Percentiles rank a stretch among this genome's conserved stretches.
phyloP scores from a whole-genome alignment of 768 basidiomycete species.

The Nidularia sp. region DNA sequence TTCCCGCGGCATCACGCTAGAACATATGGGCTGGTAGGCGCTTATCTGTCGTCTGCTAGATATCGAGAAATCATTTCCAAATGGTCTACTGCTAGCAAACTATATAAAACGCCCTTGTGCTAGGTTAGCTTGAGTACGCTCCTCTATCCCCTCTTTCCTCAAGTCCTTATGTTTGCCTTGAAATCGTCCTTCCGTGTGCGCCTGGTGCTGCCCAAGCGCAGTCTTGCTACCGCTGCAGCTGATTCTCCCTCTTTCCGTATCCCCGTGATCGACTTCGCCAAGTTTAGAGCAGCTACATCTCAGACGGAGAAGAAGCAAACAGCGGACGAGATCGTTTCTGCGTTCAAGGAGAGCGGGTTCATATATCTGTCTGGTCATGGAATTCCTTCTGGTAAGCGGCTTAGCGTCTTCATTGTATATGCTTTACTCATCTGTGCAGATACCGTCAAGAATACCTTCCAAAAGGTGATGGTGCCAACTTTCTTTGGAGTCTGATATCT shows the following conservation, averaged over 20 bases:
- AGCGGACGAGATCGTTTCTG: constrained; percentile 67
- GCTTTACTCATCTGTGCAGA: constrained; percentile 14
- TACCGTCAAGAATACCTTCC: constrained; percentile 57
- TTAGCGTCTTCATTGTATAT: not conserved
- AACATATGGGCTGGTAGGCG: no score
- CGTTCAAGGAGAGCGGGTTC: constrained; percentile 79
- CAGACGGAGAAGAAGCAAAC: constrained; percentile 52
- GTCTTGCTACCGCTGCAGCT: constrained; percentile 19
- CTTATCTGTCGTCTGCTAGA: no score
- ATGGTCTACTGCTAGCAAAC: no score
- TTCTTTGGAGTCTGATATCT: constrained; percentile 2
- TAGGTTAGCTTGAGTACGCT: no score
- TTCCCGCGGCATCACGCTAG: no score
- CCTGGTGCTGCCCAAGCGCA: constrained; percentile 13
- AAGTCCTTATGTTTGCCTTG: constrained; percentile 17
- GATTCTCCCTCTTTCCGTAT: constrained; percentile 44
- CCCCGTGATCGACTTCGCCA: constrained; percentile 76
- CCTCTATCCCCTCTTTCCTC: constrained; percentile 1
- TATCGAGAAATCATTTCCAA: no score
- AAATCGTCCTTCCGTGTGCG: constrained; percentile 16
- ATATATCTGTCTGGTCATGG: constrained; percentile 77
- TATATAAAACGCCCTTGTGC: no score
- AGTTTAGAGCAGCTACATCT: constrained; percentile 51
- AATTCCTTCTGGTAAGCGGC: constrained; percentile 41
- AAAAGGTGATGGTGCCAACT: constrained; percentile 41